A percentile compares a stretch with the other conserved stretches of the same genome.
phyloP scores from a whole-genome alignment of 352 stramenopile genomes.

The Globisporangium perplexum region DNA sequence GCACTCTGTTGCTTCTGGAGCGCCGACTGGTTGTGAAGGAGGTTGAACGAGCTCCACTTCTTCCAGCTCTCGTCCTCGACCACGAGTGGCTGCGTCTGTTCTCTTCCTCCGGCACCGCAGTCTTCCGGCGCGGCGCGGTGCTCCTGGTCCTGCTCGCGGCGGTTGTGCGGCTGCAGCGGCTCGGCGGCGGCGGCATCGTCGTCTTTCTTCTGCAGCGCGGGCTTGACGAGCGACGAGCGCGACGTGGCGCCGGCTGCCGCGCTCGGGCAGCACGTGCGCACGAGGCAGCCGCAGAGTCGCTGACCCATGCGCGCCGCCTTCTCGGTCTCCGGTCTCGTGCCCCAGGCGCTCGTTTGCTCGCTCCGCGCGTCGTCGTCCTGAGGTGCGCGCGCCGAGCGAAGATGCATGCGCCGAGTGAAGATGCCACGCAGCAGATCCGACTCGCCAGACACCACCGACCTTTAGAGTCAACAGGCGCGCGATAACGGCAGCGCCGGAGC shows the following conservation, averaged over 20 bases:
- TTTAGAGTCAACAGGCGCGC: too few species aligned
- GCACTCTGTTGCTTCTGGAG: conserved; percentile 20
- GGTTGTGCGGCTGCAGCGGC: background rate
- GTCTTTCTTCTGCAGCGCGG: conserved; percentile 13
- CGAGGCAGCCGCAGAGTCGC: conserved; percentile 18
- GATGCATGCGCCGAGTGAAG: too few species aligned
- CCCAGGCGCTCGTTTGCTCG: too few species aligned
- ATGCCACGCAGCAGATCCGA: too few species aligned
- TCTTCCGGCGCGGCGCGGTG: background rate
- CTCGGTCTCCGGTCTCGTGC: background rate
- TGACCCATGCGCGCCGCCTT: conserved; percentile 23
- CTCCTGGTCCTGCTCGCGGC: background rate
- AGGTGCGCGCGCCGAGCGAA: too few species aligned
- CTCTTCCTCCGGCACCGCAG: background rate
- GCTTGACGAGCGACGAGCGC: conserved; percentile 4
- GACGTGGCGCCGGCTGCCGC: background rate
- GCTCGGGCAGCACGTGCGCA: conserved; percentile 5
- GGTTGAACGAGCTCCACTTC: conserved; percentile 69
- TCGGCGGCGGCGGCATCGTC: background rate
- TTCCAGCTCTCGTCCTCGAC: conserved; percentile 80
- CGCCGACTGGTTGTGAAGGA: conserved; percentile 44
- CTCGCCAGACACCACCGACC: too few species aligned
- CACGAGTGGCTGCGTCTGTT: conserved; percentile 46
- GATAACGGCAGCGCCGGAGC: too few species aligned
- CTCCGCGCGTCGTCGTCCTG: too few species aligned